These are phyloP conservation scores for Botryotinia globosa DNA, from an alignment of 2,329 filamentous ascomycete genomes.

Conservation along the genomic window DNA sequence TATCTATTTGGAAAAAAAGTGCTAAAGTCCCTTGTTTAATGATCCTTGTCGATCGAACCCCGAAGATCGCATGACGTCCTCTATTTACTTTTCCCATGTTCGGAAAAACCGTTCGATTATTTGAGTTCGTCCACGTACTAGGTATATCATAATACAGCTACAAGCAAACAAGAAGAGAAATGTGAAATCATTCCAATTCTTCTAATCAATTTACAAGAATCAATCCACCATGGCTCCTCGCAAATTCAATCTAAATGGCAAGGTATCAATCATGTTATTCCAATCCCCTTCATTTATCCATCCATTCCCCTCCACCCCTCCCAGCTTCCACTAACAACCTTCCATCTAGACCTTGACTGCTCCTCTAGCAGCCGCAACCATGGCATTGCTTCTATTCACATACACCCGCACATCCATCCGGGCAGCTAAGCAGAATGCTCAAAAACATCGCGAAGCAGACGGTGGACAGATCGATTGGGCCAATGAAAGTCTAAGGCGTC, in stretches of 20 bases:
- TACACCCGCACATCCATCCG: conserved; percentile 65
- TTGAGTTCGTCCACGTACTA: background rate
- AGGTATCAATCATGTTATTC: conserved; percentile 21
- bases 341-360: conserved; percentile 42
- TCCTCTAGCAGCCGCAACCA: conserved; percentile 52
- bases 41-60: conserved; percentile 19
- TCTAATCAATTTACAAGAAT: background rate
- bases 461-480: conserved; percentile 54
- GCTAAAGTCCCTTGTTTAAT: conserved; percentile 15
- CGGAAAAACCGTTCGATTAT: conserved; percentile 1
- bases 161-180: background rate
- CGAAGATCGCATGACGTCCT: conserved; percentile 21
- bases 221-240: conserved; percentile 24
- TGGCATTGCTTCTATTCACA: conserved; percentile 51
- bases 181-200: background rate
- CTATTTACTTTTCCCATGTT: conserved; percentile 18
- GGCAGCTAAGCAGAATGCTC: conserved; percentile 63
- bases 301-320: background rate
- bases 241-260: conserved; percentile 36
- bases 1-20: conserved; percentile 5
- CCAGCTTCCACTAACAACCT: background rate
- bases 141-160: background rate
- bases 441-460: conserved; percentile 55
- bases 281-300: background rate
- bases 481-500: conserved; percentile 52